Evolutionary conservation across 768 basidiomycete genomes (phyloP), one percentile per base, ranked within the genome.

Genomic region (Lactifluus rugatus): DNA sequence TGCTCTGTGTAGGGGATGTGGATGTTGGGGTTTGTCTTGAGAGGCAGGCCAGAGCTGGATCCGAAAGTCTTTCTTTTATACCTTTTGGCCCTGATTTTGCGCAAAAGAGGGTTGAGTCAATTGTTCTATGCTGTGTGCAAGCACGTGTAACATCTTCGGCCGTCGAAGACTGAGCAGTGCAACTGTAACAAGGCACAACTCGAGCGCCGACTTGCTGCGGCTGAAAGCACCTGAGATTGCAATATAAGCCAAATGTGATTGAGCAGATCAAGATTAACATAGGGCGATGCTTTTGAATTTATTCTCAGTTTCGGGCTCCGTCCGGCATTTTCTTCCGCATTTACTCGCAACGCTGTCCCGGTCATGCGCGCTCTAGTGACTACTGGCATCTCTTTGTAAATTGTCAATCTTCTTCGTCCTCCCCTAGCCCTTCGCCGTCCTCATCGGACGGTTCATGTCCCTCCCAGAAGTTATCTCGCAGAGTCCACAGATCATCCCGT

Each of bases 391-490:
- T 10, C 14, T 10, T 31, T 28, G 19, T 34, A 34, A 26, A 16
- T 13, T 26, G 17, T 58, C 41, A 61, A 36, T n/a, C 45, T 37
- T 52, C 45, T 50, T 62, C 58, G 13, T 61, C 62, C 21, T 52
- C 59, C 16, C 54, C 58, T 10, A 55, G 32, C 17, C 45, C 50
- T n/a, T 37, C 50, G 17, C 46, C 44, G 3, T 51, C 42, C 6
- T 21, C 34, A 23, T 41, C 37, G 1, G 48, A 52, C 16, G 17
- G 2, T 8, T 46, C 53, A 17, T 21, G 2, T n/a, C 19, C 31
- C 11, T 62, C 61, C 7, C 61, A 54, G 5, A 56, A 62, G 2
- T 63, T 59, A 31, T 64, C 63, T 17, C 46, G 36, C 17, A 64
- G 26, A 3, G 62, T 55, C 63, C 61, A 64, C 37, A 64, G 36